These are phyloP conservation scores for Chrysopogon serrulatus DNA, from an alignment of 176 grass and related monocot genomes.

Conservation along the genomic window DNA sequence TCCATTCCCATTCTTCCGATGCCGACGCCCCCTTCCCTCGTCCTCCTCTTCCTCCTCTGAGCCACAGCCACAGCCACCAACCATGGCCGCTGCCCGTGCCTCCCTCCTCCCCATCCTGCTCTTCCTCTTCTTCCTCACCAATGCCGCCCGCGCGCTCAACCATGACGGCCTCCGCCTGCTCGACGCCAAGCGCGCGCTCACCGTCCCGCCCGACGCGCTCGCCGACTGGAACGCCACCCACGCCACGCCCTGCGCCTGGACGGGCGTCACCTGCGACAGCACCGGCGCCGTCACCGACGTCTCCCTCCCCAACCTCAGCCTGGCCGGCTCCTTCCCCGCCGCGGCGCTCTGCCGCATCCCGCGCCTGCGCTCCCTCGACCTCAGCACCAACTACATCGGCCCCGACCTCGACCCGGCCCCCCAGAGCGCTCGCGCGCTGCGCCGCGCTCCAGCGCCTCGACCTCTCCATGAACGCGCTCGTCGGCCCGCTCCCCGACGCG, in stretches of 20 bases:
- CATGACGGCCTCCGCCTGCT: conserved; percentile 61
- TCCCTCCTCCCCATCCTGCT: background rate
- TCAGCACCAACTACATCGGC: conserved; percentile 64
- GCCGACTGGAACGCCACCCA: conserved; percentile 42
- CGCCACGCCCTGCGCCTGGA: conserved; percentile 70
- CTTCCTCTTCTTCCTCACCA: background rate
- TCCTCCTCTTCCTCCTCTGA: too few relatives aligned
- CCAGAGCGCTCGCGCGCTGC: background rate
- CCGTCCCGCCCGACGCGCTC: background rate
- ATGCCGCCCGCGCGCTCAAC: conserved; percentile 11
- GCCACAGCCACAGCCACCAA: too few relatives aligned
- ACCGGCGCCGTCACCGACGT: conserved; percentile 4
- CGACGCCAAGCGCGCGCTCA: conserved; percentile 56
- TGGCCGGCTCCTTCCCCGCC: conserved; percentile 65
- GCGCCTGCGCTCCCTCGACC: conserved; percentile 40
- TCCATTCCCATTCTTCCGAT: too few relatives aligned
- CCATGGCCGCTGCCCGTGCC: conserved; percentile 15
- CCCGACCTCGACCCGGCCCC: conserved; percentile 28
- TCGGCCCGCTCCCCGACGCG: conserved; percentile 61
- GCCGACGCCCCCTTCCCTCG: too few relatives aligned
- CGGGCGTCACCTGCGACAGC: conserved; percentile 42
- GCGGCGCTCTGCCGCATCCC: conserved; percentile 58
- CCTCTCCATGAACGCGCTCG: conserved; percentile 55
- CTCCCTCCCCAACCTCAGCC: conserved; percentile 17
- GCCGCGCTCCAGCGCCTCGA: conserved; percentile 42